Base-by-base conservation (phyloP, 768 basidiomycete genomes). In the Xanthoconium purpureum region DNA sequence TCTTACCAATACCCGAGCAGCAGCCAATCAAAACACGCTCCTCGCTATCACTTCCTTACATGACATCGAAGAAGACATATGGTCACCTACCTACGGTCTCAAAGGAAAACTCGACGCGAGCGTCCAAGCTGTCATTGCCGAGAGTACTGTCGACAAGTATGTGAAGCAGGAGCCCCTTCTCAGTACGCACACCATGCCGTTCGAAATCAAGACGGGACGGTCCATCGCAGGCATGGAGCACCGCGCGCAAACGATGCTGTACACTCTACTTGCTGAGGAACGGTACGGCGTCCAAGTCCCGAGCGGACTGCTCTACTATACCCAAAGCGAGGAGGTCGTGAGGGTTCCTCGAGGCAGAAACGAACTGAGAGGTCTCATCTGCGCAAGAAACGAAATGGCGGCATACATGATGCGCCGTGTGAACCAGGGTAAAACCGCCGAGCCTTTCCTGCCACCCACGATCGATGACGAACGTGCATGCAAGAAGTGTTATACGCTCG, bases 201-300 rank as follows among this genome's bases (percentile, higher is more conserved):
- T 99, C 51, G 97, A 99, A 71, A 92, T 99, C 74, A 99, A 99
- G 74, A 99, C 97, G 0, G 97, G 97, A 2, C 80, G 89, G 32
- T 75, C 87, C 0, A 75, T 82, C 9, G 87, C 84, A 0, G 81
- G 82, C 2, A 85, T 94, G 84, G 94, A 96, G 61, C 96, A 98
- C 71, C 88, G 97, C 37, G 97, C 97, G 0, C 97, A 99, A 72
- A 99, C 97, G 1, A 94, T 98, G 87, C 75, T 99, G 5, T 99
- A 99, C 70, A 96, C 94, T 1, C 76, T 98, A 6, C 79, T 99
- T 2, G 84, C 94, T 63, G 83, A 84, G 38, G 95, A 98, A 68
- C 83, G 96, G n/a, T 98, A 98, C 65, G 91, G 86, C 6, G 80
- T 83, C 6, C 81, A 88, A 20, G 84, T 97, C 10, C 80, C 84